Base-by-base conservation (phyloP, 2,329 filamentous ascomycete genomes). In the Shiraia sp. region DNA sequence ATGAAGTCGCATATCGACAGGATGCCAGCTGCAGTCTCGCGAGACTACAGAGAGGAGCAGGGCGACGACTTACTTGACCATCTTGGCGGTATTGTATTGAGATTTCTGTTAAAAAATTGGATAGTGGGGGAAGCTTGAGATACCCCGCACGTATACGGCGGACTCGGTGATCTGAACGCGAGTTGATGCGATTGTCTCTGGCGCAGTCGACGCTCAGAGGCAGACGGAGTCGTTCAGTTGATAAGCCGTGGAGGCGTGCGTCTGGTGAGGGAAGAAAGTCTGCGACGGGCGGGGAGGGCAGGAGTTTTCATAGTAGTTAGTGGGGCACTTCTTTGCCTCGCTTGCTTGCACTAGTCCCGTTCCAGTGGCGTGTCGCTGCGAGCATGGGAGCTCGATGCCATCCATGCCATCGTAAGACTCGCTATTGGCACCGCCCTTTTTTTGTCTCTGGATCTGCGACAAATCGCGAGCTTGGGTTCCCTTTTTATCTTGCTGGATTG, bases 21-120 rank as follows among this genome's bases (percentile, higher is more conserved):
- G 12, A 17, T 31, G 17, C 6, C 41, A 38, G 23, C 17, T 16
- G n/a, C 19, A 19, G 28, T 9, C 10, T 40, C 40, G 31, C n/a
- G 17, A n/a, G 19, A 26, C 2, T 10, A 25, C 29, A 17, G 39
- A 15, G 28, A 29, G 42, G 22, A 30, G 42, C 24, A 33, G 15
- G 42, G 46, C 29, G 43, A 47, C 49, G 41, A 92, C 91, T 87
- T 87, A 96, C 91, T 97, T 96, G 76, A 99, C 93, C 93, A 99
- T 99, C 76, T 90, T 96, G 87, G 80, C 90, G 88, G 90, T 88
- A 74, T 83, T 87, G 57, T 47, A 44, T 36, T 47, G 46, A 55
- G 48, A 66, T 57, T 50, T 63, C 51, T 61, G 51, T 55, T 61
- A 47, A 48, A 65, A 68, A 68, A 66, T 63, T 67, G 52, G 57